Base-by-base conservation (phyloP, 352 stramenopile genomes). In the Phytophthora constricta region DNA sequence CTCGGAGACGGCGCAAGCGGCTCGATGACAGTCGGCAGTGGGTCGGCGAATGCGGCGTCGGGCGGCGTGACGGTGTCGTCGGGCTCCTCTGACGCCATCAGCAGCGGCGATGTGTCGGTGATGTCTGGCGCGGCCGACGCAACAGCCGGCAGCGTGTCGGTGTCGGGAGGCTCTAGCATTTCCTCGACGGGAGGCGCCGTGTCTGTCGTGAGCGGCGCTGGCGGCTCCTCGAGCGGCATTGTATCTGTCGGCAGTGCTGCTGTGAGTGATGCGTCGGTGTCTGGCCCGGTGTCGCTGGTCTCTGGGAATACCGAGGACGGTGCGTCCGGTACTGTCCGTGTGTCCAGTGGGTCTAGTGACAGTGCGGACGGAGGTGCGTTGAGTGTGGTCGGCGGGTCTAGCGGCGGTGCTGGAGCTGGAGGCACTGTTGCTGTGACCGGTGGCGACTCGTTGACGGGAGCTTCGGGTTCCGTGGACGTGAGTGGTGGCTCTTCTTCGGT, bases 121-220 rank as follows among this genome's bases (percentile, higher is more conserved):
- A 17, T 5, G 43, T 50, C 43, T 50, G 43, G 43, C 43, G 17
- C 43, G 5, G 43, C 43, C 4, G n/a, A 5, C 5, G n/a, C 5
- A n/a, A 28, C 43, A 5, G 43, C 43, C 17, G 43, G 43, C 43
- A 31, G 20, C 22, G 43, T 28, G 22, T 50, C 43, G 48, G 48
- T 70, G 20, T 57, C 31, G 48, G 48, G 62, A 26, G 62, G 55
- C 17, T 61, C 55, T 45, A 70, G 62, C 55, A 51, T 27, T n/a
- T 56, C 54, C 28, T 70, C 55, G 49, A 70, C 62, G 20, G 62
- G 62, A 28, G 56, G 64, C 14, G 27, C 20, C 9, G 64, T 72
- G 46, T 56, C 50, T 49, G 51, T 80, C 33, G 28, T 52, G n/a
- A 73, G 58, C 14, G 72, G 72, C 46, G 31, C 37, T 20, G 64